phyloP scores from a whole-genome alignment of 148 eudicot genomes.

The Arctostaphylos glauca region DNA sequence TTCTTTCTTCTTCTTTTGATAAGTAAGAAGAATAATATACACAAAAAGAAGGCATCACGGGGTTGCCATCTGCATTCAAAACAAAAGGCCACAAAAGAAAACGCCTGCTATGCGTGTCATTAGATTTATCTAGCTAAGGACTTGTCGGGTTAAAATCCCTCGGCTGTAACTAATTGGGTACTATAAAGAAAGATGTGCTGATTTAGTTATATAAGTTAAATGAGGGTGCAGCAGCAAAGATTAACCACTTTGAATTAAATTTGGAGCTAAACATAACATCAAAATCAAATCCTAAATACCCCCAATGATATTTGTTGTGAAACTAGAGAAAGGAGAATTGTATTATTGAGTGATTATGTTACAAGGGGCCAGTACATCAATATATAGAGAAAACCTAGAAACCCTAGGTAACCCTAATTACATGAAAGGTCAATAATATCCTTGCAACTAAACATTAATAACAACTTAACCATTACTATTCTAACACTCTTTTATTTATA shows the following conservation, averaged over 20 bases:
- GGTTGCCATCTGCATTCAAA: not conserved
- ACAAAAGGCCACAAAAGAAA: not conserved
- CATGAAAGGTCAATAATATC: too few relatives aligned
- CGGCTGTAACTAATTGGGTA: not conserved
- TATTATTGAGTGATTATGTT: too few relatives aligned
- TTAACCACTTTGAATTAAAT: not conserved
- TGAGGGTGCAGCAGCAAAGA: not conserved
- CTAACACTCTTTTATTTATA: too few relatives aligned
- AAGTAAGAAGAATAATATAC: not conserved
- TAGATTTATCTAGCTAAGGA: not conserved
- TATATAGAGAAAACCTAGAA: too few relatives aligned
- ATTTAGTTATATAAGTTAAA: not conserved
- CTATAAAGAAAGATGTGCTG: not conserved
- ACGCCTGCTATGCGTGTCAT: not conserved
- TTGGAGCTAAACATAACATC: too few relatives aligned
- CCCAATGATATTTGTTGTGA: too few relatives aligned
- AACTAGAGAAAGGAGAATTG: too few relatives aligned
- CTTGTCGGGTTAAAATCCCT: not conserved
- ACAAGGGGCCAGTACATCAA: too few relatives aligned
- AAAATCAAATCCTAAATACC: too few relatives aligned
- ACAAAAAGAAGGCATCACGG: slow-evolving; percentile 1
- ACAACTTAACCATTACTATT: too few relatives aligned
- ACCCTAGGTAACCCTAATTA: too few relatives aligned
- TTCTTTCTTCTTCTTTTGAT: not conserved
- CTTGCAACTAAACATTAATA: too few relatives aligned